Conservation (phyloP, 192 early-diverging fungal species). For the Podila epicladia region DNA sequence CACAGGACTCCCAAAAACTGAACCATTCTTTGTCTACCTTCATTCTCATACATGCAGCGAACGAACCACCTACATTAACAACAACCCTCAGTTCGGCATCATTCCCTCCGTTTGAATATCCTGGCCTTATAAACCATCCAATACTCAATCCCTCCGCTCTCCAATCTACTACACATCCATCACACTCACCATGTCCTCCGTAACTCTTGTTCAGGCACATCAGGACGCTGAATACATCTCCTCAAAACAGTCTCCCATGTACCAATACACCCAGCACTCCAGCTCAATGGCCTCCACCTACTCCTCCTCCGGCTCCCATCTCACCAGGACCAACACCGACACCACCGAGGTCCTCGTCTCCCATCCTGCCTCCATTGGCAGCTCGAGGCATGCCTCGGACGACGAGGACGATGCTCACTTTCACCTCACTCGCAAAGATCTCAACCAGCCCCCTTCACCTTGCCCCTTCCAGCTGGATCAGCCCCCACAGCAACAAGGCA, state of each 20-base stretch:
- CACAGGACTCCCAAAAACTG: too few species aligned
- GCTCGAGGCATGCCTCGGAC: constrained; percentile 34
- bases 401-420: constrained; percentile 11
- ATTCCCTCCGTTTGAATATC: not conserved
- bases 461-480: constrained; percentile 17
- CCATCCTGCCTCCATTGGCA: constrained; percentile 18
- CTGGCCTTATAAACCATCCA: not conserved
- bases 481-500: constrained; percentile 8
- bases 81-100: too few species aligned
- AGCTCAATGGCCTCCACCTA: not conserved
- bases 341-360: constrained; percentile 24
- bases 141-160: too few species aligned
- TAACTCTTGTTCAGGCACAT: not conserved
- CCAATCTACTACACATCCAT: too few species aligned
- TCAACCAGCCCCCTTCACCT: not conserved
- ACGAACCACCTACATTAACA: too few species aligned
- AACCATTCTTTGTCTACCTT: not conserved
- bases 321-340: constrained; percentile 2
- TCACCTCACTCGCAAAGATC: not conserved
- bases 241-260: not conserved
- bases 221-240: not conserved
- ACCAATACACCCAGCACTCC: not conserved
- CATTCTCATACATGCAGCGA: not conserved
- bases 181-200: not conserved
- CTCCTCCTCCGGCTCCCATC: not conserved